Conservation (phyloP, 2,329 filamentous ascomycete genomes). For the Cyphellophora europaea region DNA sequence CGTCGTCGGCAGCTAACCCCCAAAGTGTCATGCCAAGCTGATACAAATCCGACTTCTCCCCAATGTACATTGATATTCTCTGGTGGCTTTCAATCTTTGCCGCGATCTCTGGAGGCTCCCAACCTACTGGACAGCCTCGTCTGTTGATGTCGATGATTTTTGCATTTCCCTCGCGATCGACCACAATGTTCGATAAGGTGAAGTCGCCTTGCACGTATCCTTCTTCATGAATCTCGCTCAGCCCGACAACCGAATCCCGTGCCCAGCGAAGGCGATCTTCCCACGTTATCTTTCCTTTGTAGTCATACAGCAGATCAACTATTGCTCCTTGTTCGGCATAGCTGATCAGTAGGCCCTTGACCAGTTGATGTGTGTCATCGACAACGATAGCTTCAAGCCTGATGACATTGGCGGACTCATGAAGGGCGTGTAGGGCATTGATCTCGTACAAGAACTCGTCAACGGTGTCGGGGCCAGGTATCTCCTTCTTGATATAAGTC, state of each 20-base stretch:
- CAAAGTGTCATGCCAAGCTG: conserved; percentile 97
- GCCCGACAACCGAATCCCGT: conserved; percentile 75
- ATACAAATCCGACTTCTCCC: conserved; percentile 92
- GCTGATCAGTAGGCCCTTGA: conserved; percentile 84
- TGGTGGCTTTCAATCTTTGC: conserved; percentile 79
- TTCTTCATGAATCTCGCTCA: conserved; percentile 88
- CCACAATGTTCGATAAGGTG: conserved; percentile 92
- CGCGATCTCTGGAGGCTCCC: conserved; percentile 90
- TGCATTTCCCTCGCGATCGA: conserved; percentile 73
- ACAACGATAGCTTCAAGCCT: conserved; percentile 80
- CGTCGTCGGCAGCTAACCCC: conserved; percentile 76
- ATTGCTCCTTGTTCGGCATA: conserved; percentile 81
- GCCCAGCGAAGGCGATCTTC: conserved; percentile 75
- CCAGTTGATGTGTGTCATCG: conserved; percentile 60
- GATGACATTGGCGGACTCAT: conserved; percentile 67
- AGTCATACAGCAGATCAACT: conserved; percentile 83
- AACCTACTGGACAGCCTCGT: conserved; percentile 90
- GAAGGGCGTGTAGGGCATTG: conserved; percentile 77
- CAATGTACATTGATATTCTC: conserved; percentile 92
- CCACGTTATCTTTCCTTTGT: conserved; percentile 57
- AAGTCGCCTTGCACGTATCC: conserved; percentile 98
- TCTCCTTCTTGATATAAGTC: conserved; percentile 91
- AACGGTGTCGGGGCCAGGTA: conserved; percentile 86
- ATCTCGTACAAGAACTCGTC: conserved; percentile 97
- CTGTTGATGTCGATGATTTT: conserved; percentile 99